Base-by-base conservation (phyloP, 2,329 filamentous ascomycete genomes). In the Lizonia empirigonia region DNA sequence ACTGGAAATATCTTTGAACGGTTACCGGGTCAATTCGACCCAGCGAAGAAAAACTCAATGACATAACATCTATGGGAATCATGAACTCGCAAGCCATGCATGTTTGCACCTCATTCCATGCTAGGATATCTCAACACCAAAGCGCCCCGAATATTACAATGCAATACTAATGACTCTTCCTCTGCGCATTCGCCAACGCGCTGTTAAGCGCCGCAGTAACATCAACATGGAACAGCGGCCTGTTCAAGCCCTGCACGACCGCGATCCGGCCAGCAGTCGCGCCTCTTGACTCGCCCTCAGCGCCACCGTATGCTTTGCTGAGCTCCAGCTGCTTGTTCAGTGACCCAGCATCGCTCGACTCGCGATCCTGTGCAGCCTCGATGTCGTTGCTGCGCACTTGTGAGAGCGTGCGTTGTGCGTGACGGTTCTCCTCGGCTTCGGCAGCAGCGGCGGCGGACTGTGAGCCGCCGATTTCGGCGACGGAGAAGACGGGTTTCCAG, bases 151-250 rank as follows among this genome's bases (percentile, higher is more conserved):
- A 29, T 30, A 39, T 30, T 40, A 51, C 18, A 38, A 50, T 5
- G 27, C 22, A 41, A 23, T 5, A 27, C 30, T 50, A 71, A 59
- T 71, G 68, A 39, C 63, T 67, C 60, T 72, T 71, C 54, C 67
- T 70, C 53, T 69, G 64, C 74, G 88, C 84, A 68, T 96, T 96
- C 24, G 88, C 85, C 65, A 97, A 84, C 7, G 91, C 93, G 64
- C 88, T 91, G 72, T 97, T 89, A 63, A 97, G 73, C n/a, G 94
- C 94, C 65, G 87, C 91, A 8, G 91, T 96, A 53, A 97, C 75
- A 71, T 97, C 94, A 45, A 96, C 84, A 72, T 99, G 94, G 83
- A 99, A 97, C 59, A 97, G 80, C n/a, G 94, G 93, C 65, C 90
- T 78, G 72, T 96, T 94, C 55, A 96, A 76, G 19, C 93, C 90